A percentile compares a stretch with the other conserved stretches of the same genome.
Evolutionary conservation across 768 basidiomycete genomes (phyloP).

Genomic region (Xanthoconium stramineum): DNA sequence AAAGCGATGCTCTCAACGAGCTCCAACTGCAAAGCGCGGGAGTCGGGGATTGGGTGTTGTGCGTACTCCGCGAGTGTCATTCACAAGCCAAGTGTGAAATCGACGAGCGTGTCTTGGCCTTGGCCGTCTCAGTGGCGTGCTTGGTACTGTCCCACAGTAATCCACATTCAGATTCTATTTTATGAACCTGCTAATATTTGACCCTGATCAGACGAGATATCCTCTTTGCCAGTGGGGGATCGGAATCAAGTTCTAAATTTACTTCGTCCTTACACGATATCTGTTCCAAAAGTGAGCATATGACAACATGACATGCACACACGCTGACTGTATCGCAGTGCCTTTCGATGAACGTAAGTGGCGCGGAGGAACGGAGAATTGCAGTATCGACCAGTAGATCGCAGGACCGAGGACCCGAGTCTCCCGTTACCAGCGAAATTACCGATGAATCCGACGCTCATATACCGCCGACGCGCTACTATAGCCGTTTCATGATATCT

Average conservation of each 20-base stretch:
- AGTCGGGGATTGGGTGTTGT: slow-evolving; percentile 33
- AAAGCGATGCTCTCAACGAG: slow-evolving; percentile 49
- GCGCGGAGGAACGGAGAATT: slow-evolving; percentile 14
- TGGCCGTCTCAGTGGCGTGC: slow-evolving; percentile 33
- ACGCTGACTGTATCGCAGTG: slow-evolving; percentile 24
- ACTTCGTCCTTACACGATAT: slow-evolving; percentile 40
- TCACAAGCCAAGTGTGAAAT: slow-evolving; percentile 3
- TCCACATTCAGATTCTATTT: slow-evolving; percentile 25
- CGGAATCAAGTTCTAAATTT: slow-evolving; percentile 41
- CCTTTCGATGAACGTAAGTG: slow-evolving; percentile 27
- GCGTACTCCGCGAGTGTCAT: slow-evolving; percentile 20
- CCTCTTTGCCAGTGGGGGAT: slow-evolving; percentile 34
- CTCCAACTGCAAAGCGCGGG: slow-evolving; percentile 40
- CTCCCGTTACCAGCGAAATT: slow-evolving; percentile 2
- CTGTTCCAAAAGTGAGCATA: slow-evolving; percentile 25
- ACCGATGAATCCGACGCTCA: slow-evolving; percentile 9
- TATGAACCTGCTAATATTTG: slow-evolving; percentile 24
- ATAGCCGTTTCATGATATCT: slow-evolving; percentile 18
- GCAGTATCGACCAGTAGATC: slow-evolving; percentile 21
- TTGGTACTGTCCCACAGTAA: slow-evolving; percentile 37
- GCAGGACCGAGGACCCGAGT: slow-evolving; percentile 19
- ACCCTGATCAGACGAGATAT: slow-evolving; percentile 37
- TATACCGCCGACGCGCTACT: slow-evolving; percentile 18
- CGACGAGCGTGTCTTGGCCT: slow-evolving; percentile 17
- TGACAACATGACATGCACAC: slow-evolving; percentile 11